Evolutionary conservation across 176 grass and related monocot genomes (phyloP), one percentile per base, ranked within the genome.

Genomic region (Eremochloa ophiuroides): DNA sequence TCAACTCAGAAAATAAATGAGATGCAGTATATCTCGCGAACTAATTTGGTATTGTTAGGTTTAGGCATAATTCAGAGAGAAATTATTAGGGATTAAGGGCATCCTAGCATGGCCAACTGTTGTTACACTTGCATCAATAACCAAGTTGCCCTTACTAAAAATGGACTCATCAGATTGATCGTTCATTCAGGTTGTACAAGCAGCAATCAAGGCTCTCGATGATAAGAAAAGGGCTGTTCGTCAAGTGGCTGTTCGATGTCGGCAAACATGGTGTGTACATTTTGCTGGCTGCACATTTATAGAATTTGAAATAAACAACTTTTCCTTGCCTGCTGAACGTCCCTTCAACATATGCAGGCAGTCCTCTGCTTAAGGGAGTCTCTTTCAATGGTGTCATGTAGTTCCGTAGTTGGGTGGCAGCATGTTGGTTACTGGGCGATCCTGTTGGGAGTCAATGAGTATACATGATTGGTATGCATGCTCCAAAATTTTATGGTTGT

Each of bases 181-280:
- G 7, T 62, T 66, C 26, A 76, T 83, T 62, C 76, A 98, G 95
- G 86, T 98, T 35, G 65, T 94, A 69, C 86, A 75, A 62, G 90
- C 92, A 74, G 86, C 93, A 83, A 73, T 89, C 66, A 94, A 69
- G 67, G 92, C 95, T 84, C 95, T 94, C 12, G 92, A 94, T 82
- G 95, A 98, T 85, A 88, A 87, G 72, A 92, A 89, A 84, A 87
- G 92, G 56, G 79, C 37, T 82, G 92, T 94, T 86, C 95, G 95
- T 70, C 85, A 84, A 76, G 92, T 89, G 80, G 95, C 95, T 82
- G 88, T 93, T 47, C 89, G 88, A 74, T 98, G 95, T 73, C 85
- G 90, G 13, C 90, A 98, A 83, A 85, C 88, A 85, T 98, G 95
- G 95, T 94, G 35, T 70, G 85, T 44, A 83, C 78, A 74, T 39